Conservation (phyloP, 805 yeast genomes). For the Kodamaea nitidulidarum region DNA sequence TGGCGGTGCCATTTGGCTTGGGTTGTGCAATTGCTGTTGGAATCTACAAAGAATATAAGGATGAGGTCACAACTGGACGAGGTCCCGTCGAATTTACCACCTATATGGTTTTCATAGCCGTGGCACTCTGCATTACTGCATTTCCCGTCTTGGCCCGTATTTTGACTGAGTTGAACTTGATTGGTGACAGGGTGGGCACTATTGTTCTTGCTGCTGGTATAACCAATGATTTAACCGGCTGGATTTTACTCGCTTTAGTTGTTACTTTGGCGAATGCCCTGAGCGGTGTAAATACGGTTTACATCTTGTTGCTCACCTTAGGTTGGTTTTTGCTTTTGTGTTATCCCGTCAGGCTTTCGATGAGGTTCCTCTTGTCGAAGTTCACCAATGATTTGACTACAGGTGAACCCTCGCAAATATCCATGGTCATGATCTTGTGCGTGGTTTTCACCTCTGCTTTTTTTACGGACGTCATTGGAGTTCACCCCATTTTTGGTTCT, state of each 20-base stretch:
- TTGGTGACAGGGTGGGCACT: conserved; percentile 67
- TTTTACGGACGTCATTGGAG: conserved; percentile 80
- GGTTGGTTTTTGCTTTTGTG: conserved; percentile 67
- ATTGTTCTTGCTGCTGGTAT: conserved; percentile 81
- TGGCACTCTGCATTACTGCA: conserved; percentile 81
- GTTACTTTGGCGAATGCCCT: conserved; percentile 74
- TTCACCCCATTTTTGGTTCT: conserved; percentile 84
- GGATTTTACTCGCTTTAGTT: conserved; percentile 73
- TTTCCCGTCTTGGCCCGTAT: conserved; percentile 82
- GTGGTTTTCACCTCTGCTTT: conserved; percentile 65
- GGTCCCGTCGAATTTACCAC: conserved; percentile 57
- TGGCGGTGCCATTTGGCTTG: conserved; percentile 76
- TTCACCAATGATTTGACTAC: conserved; percentile 53
- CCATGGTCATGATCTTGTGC: conserved; percentile 52
- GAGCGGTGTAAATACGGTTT: conserved; percentile 63
- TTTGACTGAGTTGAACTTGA: conserved; percentile 64
- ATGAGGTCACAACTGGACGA: conserved; percentile 12
- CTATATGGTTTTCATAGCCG: conserved; percentile 76
- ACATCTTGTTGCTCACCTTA: conserved; percentile 58
- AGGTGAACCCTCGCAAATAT: conserved; percentile 59
- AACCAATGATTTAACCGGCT: conserved; percentile 72
- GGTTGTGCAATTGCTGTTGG: conserved; percentile 74
- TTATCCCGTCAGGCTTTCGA: conserved; percentile 51
- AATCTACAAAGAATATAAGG: conserved; percentile 50
- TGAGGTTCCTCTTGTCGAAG: conserved; percentile 43